Evolutionary conservation across 2,329 filamentous ascomycete species (phyloP), one percentile per base, ranked within the genome.

Genomic region (Pseudocercospora macadamiae): DNA sequence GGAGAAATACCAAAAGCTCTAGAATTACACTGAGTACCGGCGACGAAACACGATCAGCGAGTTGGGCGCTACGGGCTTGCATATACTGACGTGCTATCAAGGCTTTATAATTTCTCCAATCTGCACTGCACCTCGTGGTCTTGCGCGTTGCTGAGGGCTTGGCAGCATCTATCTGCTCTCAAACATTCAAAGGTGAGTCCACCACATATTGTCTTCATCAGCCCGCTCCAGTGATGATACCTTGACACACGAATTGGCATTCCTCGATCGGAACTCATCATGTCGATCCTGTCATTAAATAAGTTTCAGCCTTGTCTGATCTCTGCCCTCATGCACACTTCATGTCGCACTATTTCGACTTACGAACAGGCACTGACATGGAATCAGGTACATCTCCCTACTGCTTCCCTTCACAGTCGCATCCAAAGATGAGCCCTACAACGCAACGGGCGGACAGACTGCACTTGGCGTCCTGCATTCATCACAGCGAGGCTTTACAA

Each of bases 291-390:
- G 82, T 85, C 80, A 75, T 73, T 74, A 64, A 61, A 74, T n/a
- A 84, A 87, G 84, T 87, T 87, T 87, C 84, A 87, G 84, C 84
- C 84, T 87, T 87, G 84, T 87, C 84, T 86, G 84, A 87, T 76
- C 18, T 16, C n/a, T 30, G 28, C 30, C 34, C 36, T 23, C 42
- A 70, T 67, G 45, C 61, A 60, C 57, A 61, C 61, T 68, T 60
- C 49, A 59, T 49, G 55, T 39, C n/a, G n/a, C n/a, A n/a, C n/a
- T n/a, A n/a, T 59, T 58, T 62, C 49, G 49, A 45, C 25, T 45
- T 42, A 18, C 18, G 61, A 60, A 63, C 57, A 65, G 74, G 70
- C 73, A 75, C 68, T 73, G 45, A 66, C 61, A 61, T 64, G 37
- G 42, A 47, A 28, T n/a, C 55, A 67, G 66, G 66, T 68, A 68